Evolutionary conservation across 257 asterid species (phyloP).

Genomic region (Verbascum thapsus): DNA sequence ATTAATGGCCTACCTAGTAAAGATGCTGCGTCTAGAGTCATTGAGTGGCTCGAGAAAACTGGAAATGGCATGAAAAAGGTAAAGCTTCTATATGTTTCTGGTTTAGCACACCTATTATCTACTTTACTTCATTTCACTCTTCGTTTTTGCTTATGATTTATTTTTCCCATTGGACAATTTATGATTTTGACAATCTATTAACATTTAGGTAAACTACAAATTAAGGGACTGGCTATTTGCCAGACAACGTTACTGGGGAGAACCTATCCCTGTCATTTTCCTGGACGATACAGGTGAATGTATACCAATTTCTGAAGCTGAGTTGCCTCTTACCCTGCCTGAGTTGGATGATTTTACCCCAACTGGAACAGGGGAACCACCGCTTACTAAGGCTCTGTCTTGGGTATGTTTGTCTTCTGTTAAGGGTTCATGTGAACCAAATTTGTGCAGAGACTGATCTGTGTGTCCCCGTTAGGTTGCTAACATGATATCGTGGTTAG

Average conservation of each 20-base stretch:
- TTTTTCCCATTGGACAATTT: constrained; percentile 2
- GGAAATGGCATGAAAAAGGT: constrained; percentile 89
- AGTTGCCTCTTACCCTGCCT: constrained; percentile 91
- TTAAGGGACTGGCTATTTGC: constrained; percentile 99
- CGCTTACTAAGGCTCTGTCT: constrained; percentile 77
- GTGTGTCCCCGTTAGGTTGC: not conserved
- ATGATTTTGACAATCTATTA: constrained; percentile 28
- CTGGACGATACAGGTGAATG: constrained; percentile 67
- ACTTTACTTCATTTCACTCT: constrained; percentile 7
- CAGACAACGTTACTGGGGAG: constrained; percentile 99
- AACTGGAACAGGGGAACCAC: constrained; percentile 98
- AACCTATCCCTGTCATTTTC: constrained; percentile 90
- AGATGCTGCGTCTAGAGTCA: constrained; percentile 73
- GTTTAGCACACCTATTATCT: constrained; percentile 9
- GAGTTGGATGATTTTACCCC: constrained; percentile 96
- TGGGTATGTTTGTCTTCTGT: constrained; percentile 68
- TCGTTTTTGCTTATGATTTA: constrained; percentile 23
- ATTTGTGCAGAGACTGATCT: constrained; percentile 4
- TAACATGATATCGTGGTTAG: constrained; percentile 1
- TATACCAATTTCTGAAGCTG: constrained; percentile 79
- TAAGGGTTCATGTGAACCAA: constrained; percentile 11
- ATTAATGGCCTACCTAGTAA: constrained; percentile 76
- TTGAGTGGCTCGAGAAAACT: constrained; percentile 83
- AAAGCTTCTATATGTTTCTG: not conserved
- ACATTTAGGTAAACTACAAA: constrained; percentile 76